phyloP scores from a whole-genome alignment of 164 flowering plant genomes.

The Berberis vulgaris region DNA sequence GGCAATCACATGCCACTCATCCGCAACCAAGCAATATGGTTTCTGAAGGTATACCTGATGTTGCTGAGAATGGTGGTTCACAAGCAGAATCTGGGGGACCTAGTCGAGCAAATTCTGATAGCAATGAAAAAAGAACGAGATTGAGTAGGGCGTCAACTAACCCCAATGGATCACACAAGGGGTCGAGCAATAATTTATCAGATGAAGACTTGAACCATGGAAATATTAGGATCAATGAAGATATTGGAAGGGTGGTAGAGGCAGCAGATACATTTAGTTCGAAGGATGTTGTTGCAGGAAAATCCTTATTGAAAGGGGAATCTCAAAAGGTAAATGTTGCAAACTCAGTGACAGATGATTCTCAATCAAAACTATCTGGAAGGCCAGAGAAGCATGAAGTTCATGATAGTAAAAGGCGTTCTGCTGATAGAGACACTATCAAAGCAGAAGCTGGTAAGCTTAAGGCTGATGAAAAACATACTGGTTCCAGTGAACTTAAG shows the following conservation, averaged over 20 bases:
- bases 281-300: conserved; percentile 18
- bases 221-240: conserved; percentile 7
- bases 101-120: not conserved
- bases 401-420: conserved; percentile 24
- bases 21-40: conserved; percentile 16
- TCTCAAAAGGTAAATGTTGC: conserved; percentile 11
- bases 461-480: conserved; percentile 26
- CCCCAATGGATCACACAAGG: conserved; percentile 2
- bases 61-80: conserved; percentile 26
- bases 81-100: conserved; percentile 8
- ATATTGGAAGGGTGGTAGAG: conserved; percentile 13
- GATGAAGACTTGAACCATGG: conserved; percentile 8
- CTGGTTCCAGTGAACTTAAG: conserved; percentile 23
- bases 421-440: conserved; percentile 19
- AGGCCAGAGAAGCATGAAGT: conserved; percentile 16
- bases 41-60: conserved; percentile 16
- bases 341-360: conserved; percentile 20
- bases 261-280: conserved; percentile 15
- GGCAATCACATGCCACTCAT: conserved; percentile 8
- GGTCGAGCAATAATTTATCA: conserved; percentile 4
- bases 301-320: conserved; percentile 21
- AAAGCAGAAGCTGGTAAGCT: conserved; percentile 22
- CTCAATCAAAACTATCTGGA: conserved; percentile 20
- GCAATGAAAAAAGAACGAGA: not conserved
- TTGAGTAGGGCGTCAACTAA: conserved; percentile 6